Evolutionary conservation across 345 rosid species (phyloP).

Genomic region (Citrus trifoliata): DNA sequence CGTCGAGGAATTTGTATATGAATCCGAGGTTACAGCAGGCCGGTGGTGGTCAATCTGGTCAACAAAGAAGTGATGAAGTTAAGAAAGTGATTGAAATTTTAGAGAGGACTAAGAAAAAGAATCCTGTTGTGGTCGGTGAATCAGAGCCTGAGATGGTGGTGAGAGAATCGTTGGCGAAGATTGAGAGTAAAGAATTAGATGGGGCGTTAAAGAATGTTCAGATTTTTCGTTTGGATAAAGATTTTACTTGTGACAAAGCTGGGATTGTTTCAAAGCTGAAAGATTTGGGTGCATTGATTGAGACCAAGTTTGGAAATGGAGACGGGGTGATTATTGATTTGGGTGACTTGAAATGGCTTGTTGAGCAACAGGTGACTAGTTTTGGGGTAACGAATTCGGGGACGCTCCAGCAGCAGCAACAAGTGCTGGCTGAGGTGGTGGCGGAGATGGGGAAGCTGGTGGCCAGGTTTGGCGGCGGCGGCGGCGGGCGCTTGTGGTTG

Average conservation of each 20-base stretch:
- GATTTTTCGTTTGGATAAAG: conserved; percentile 63
- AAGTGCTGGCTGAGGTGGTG: conserved; percentile 42
- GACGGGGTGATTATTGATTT: conserved; percentile 74
- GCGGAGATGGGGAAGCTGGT: conserved; percentile 63
- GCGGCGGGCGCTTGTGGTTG: conserved; percentile 54
- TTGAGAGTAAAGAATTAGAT: conserved; percentile 64
- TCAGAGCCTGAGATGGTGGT: conserved; percentile 68
- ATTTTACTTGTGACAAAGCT: conserved; percentile 45
- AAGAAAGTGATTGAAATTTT: conserved; percentile 66
- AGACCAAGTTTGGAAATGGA: conserved; percentile 36
- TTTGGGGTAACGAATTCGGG: conserved; percentile 2
- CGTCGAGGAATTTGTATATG: conserved; percentile 56
- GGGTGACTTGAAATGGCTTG: conserved; percentile 96
- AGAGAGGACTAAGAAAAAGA: conserved; percentile 58
- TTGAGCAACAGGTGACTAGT: conserved; percentile 41
- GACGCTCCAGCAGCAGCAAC: conserved; percentile 23
- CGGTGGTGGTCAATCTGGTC: conserved; percentile 29
- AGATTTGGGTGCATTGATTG: conserved; percentile 56
- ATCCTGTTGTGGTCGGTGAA: conserved; percentile 91
- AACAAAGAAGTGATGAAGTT: conserved; percentile 59
- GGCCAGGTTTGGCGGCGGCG: conserved; percentile 32
- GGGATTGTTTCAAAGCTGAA: conserved; percentile 42
- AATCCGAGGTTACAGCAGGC: conserved; percentile 80
- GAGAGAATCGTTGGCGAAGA: conserved; percentile 58
- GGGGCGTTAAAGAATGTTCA: conserved; percentile 52